Percentiles rank a stretch among this genome's conserved stretches.
Evolutionary conservation across 2,329 filamentous ascomycete genomes (phyloP).

Genomic region (Xylariales sp.): DNA sequence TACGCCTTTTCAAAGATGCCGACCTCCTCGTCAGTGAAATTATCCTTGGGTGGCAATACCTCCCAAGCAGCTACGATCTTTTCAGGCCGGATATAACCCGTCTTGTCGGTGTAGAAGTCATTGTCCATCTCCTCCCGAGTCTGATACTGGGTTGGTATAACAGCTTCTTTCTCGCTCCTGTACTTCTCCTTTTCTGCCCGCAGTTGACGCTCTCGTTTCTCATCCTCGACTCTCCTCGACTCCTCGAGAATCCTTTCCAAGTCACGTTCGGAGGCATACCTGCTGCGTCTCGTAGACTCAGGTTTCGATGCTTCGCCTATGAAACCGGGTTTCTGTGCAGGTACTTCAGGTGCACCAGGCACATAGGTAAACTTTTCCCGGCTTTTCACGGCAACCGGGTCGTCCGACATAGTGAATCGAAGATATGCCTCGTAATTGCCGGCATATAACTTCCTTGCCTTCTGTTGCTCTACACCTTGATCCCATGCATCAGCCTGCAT

Average conservation of each 20-base stretch:
- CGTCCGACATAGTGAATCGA: slow-evolving; percentile 50
- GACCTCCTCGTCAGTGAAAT: slow-evolving; percentile 69
- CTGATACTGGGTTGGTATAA: slow-evolving; percentile 66
- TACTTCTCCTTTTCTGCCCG: slow-evolving; percentile 63
- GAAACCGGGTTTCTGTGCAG: slow-evolving; percentile 32
- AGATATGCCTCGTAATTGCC: slow-evolving; percentile 48
- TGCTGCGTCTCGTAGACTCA: slow-evolving; percentile 45
- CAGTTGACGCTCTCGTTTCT: slow-evolving; percentile 62
- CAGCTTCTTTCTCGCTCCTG: slow-evolving; percentile 69
- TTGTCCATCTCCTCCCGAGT: slow-evolving; percentile 54
- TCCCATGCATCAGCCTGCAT: slow-evolving; percentile 37
- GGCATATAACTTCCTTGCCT: slow-evolving; percentile 37
- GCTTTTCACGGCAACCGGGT: slow-evolving; percentile 50
- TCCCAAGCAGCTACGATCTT: slow-evolving; percentile 67
- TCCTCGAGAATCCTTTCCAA: slow-evolving; percentile 67
- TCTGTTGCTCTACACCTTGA: slow-evolving; percentile 33
- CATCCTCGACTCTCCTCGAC: slow-evolving; percentile 66
- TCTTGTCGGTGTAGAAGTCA: slow-evolving; percentile 59
- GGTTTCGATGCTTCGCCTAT: slow-evolving; percentile 45
- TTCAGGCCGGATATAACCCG: slow-evolving; percentile 60
- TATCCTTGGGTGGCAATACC: slow-evolving; percentile 66
- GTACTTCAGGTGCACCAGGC: slow-evolving; percentile 29
- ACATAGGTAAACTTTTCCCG: slow-evolving; percentile 47
- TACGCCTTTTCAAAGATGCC: slow-evolving; percentile 70
- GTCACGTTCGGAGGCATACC: slow-evolving; percentile 69